phyloP scores from a whole-genome alignment of 345 rosid species.

The Eucalyptus urophylla region DNA sequence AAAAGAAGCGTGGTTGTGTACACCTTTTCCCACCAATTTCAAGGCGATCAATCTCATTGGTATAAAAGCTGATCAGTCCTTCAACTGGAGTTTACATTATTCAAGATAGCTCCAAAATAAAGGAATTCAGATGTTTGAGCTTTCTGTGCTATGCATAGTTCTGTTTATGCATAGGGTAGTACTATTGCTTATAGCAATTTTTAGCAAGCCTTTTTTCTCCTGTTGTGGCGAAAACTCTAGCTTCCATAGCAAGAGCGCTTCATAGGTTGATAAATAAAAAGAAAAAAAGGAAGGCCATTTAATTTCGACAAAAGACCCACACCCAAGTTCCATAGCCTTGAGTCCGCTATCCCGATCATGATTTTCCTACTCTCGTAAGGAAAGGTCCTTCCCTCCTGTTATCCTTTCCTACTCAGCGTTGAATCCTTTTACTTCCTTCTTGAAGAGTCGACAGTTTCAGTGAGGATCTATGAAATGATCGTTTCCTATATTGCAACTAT shows the following conservation, averaged over 20 bases:
- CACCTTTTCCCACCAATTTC: neutral
- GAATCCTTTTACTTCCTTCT: neutral
- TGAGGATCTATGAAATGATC: neutral
- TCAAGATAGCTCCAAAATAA: neutral
- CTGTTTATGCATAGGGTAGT: neutral
- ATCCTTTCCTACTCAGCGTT: neutral
- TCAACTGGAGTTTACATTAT: neutral
- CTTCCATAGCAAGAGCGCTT: rapidly evolving
- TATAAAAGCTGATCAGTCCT: neutral
- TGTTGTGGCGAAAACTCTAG: no score
- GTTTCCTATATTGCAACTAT: neutral
- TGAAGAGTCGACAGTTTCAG: neutral
- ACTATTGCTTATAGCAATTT: neutral
- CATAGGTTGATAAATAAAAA: rapidly evolving
- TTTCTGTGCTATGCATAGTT: neutral
- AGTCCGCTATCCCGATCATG: rapidly evolving
- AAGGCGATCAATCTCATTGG: neutral
- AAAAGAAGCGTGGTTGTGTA: neutral
- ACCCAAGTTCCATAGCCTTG: no score
- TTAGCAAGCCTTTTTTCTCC: neutral
- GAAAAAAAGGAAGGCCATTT: no score
- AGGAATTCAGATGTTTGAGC: neutral
- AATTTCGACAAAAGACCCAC: no score
- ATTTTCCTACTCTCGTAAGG: no score
- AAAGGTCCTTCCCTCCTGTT: neutral